Percentiles rank a stretch among this genome's conserved stretches.
Evolutionary conservation across 768 basidiomycete genomes (phyloP).

Genomic region (Amanita inopinata): DNA sequence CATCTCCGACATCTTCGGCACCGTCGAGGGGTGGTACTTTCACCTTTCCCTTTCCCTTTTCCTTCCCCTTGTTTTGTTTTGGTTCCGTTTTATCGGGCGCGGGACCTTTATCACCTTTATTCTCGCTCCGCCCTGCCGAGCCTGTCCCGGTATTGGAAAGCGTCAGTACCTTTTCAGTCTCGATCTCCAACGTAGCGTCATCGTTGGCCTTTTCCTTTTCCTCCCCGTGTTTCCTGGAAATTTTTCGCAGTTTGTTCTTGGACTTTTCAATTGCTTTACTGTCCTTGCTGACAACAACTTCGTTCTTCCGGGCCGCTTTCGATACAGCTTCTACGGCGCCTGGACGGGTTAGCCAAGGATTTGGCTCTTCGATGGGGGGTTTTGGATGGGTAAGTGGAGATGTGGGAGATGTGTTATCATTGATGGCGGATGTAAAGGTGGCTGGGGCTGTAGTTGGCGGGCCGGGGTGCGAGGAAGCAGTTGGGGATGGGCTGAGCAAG

Average conservation of each 20-base stretch:
- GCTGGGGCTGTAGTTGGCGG: slow-evolving; percentile 11
- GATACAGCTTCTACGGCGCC: slow-evolving; percentile 17
- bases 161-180: slow-evolving; percentile 40
- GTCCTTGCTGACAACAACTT: slow-evolving; percentile 59
- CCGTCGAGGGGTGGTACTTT: slow-evolving; percentile 37
- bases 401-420: slow-evolving; percentile 11
- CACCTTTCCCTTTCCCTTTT: slow-evolving; percentile 5
- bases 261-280: slow-evolving; percentile 54
- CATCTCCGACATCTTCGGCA: slow-evolving; percentile 35
- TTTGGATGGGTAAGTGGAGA: slow-evolving; percentile 10
- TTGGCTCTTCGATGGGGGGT: slow-evolving; percentile 25
- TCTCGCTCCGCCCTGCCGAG: background rate
- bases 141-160: slow-evolving; percentile 8
- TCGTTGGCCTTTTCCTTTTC: slow-evolving; percentile 52
- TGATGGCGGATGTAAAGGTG: slow-evolving; percentile 10
- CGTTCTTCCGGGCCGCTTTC: slow-evolving; percentile 62
- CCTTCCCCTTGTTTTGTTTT: background rate
- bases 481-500: slow-evolving; percentile 30
- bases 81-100: background rate
- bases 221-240: slow-evolving; percentile 42
- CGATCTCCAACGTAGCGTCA: slow-evolving; percentile 77
- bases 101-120: background rate
- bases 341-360: slow-evolving; percentile 71
- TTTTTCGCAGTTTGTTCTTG: slow-evolving; percentile 67
- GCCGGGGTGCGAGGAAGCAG: slow-evolving; percentile 10